Evolutionary conservation across 2,329 filamentous ascomycete genomes (phyloP).

Genomic region (Zymoseptoria pseudotritici): DNA sequence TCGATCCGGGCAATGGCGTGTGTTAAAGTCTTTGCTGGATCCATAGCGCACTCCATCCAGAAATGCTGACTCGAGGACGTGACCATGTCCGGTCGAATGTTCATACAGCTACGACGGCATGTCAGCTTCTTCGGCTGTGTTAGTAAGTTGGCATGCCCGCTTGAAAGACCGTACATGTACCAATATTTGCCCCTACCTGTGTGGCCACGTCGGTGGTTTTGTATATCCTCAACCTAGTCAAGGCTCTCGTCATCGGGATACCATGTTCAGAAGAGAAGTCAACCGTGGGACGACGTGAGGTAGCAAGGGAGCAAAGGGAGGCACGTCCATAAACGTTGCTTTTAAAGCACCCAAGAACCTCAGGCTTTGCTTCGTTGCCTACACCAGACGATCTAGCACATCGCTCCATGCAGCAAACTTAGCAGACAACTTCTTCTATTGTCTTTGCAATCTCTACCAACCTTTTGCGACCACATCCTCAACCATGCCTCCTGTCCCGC

Average conservation of each 20-base stretch:
- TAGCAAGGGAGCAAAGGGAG: no score
- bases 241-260: no score
- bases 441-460: not conserved
- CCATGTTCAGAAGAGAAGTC: no score
- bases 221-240: not conserved
- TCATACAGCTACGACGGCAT: no score
- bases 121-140: no score
- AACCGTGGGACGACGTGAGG: no score
- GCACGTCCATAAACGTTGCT: no score
- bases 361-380: not conserved
- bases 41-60: not conserved
- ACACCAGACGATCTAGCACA: not conserved
- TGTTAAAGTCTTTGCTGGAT: not conserved
- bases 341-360: no score
- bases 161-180: no score
- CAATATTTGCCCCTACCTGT: not conserved
- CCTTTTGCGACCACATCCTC: not conserved
- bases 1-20: not conserved
- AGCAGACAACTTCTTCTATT: not conserved
- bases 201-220: not conserved
- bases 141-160: no score
- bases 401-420: not conserved
- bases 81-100: no score
- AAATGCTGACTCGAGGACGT: not conserved
- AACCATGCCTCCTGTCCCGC: constrained; percentile 41